A percentile compares a stretch with the other conserved stretches of the same genome.
These are phyloP conservation scores for Trichoderma sp. DNA, from an alignment of 2,329 filamentous ascomycete genomes.

Conservation along the genomic window DNA sequence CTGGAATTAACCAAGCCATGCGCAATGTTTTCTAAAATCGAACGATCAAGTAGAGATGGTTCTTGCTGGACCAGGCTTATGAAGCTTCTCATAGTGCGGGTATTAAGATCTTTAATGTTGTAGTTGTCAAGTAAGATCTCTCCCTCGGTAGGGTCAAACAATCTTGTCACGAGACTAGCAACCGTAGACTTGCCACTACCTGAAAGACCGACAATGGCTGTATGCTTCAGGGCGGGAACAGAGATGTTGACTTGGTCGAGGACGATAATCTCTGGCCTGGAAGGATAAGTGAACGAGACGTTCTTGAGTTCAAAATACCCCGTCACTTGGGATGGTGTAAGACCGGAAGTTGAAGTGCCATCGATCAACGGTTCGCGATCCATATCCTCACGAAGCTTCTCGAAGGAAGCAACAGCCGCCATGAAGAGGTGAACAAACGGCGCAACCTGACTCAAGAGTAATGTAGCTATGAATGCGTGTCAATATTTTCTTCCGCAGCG, in stretches of 20 bases:
- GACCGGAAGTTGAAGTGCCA: constrained; percentile 32
- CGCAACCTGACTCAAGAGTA: constrained; percentile 59
- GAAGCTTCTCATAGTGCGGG: constrained; percentile 56
- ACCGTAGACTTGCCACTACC: constrained; percentile 71
- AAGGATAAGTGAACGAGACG: constrained; percentile 42
- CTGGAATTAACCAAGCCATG: constrained; percentile 41
- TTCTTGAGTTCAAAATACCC: constrained; percentile 32
- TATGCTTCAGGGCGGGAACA: constrained; percentile 60
- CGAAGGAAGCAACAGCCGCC: constrained; percentile 54
- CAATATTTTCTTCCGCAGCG: background rate
- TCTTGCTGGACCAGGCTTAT: constrained; percentile 65
- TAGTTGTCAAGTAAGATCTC: constrained; percentile 40
- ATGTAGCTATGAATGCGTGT: constrained; percentile 42
- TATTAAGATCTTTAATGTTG: constrained; percentile 54
- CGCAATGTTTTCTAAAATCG: constrained; percentile 54
- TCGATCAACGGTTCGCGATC: constrained; percentile 48
- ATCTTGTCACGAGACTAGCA: constrained; percentile 65
- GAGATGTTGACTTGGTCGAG: constrained; percentile 50
- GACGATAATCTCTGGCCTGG: constrained; percentile 55
- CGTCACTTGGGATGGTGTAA: constrained; percentile 39
- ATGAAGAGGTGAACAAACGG: constrained; percentile 60
- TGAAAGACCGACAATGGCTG: constrained; percentile 69
- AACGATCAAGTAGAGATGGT: constrained; percentile 61
- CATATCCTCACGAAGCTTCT: constrained; percentile 56
- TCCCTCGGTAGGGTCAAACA: constrained; percentile 56